These are phyloP conservation scores for Candida gorgasii DNA, from an alignment of 805 yeast species.

Conservation along the genomic window DNA sequence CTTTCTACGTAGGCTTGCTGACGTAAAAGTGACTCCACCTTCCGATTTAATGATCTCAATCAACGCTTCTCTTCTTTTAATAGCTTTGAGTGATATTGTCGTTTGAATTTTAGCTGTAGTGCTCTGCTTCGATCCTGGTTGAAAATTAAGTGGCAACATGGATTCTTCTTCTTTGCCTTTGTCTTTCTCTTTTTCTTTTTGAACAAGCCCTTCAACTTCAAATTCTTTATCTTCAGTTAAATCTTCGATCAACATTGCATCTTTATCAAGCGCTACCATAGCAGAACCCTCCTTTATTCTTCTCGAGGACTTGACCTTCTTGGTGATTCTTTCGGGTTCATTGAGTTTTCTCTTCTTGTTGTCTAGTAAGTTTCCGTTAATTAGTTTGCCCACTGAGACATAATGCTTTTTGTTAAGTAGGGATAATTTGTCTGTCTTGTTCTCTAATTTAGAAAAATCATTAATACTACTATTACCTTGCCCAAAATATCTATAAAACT, in stretches of 20 bases:
- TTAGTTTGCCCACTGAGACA: conserved; percentile 26
- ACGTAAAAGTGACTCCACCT: conserved; percentile 42
- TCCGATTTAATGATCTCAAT: conserved; percentile 29
- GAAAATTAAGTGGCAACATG: conserved; percentile 3
- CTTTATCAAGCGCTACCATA: neutral
- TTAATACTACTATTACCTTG: neutral
- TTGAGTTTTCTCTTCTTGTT: conserved; percentile 7
- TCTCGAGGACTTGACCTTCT: neutral
- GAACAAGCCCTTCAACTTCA: neutral
- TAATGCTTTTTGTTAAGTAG: conserved; percentile 17
- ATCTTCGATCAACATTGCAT: neutral
- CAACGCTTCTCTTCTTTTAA: conserved; percentile 29
- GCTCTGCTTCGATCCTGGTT: neutral
- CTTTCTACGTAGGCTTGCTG: conserved; percentile 31
- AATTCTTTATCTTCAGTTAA: neutral
- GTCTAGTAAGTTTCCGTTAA: conserved; percentile 17
- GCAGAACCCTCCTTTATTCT: neutral
- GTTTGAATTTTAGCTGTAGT: neutral
- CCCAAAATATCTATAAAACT: conserved; percentile 61
- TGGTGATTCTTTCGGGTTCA: neutral
- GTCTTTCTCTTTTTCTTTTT: neutral
- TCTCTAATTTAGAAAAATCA: neutral
- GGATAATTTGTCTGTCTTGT: neutral
- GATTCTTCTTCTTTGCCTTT: neutral
- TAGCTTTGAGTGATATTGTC: conserved; percentile 24